Percentiles rank a stretch among this genome's conserved stretches.
These are phyloP conservation scores for Aureobasidium leucospermi DNA, from an alignment of 2,329 filamentous ascomycete genomes.

Conservation along the genomic window DNA sequence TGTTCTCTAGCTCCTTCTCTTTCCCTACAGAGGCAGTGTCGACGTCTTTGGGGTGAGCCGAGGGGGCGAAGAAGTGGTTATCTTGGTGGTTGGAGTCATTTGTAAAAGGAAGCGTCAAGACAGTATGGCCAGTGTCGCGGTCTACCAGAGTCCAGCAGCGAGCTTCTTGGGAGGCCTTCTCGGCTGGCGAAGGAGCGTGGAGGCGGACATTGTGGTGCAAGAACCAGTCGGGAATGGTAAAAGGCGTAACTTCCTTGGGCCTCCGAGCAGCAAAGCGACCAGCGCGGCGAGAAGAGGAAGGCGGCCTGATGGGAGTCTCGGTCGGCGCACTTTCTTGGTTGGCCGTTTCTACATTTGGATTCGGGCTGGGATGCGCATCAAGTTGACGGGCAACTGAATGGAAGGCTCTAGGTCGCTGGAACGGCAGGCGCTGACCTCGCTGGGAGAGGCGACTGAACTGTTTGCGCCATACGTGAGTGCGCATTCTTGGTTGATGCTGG, in stretches of 20 bases:
- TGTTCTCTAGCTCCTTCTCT: no score
- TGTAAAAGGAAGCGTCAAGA: constrained; percentile 8
- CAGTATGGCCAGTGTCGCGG: constrained; percentile 4
- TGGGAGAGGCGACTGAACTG: constrained; percentile 15
- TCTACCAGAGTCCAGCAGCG: constrained; percentile 10
- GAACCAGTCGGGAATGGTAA: constrained; percentile 31
- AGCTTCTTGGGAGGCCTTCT: background rate
- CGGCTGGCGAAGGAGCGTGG: background rate
- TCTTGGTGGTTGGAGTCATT: background rate
- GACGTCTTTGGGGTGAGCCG: background rate
- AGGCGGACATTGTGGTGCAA: constrained; percentile 30
- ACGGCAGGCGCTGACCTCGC: constrained; percentile 6
- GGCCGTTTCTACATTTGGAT: background rate
- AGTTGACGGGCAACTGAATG: constrained; percentile 17
- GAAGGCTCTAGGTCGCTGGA: constrained; percentile 20
- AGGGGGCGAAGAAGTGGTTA: constrained; percentile 1
- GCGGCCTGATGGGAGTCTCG: background rate
- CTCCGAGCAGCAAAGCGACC: background rate
- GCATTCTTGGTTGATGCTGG: constrained; percentile 10
- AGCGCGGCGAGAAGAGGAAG: background rate
- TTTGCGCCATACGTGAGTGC: constrained; percentile 17
- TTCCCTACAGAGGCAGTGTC: background rate
- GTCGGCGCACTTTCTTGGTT: background rate
- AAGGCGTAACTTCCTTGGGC: constrained; percentile 10
- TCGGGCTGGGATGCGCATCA: background rate